phyloP scores from a whole-genome alignment of 768 basidiomycete genomes.

The Suillus hirtellus region DNA sequence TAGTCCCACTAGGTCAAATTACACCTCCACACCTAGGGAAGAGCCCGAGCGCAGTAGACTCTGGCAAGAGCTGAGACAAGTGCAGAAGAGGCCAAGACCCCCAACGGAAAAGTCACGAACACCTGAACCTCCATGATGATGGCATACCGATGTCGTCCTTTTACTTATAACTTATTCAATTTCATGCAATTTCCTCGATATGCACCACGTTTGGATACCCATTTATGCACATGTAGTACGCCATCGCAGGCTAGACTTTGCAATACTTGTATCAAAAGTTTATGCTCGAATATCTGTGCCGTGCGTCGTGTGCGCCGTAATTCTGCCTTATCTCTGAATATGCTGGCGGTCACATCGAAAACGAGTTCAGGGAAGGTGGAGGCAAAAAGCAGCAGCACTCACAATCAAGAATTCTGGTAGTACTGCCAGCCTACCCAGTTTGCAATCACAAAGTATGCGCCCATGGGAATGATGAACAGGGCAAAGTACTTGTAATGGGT shows the following conservation, averaged over 20 bases:
- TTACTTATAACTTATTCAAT: conserved; percentile 6
- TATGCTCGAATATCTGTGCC: conserved; percentile 15
- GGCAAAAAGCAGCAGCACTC: conserved; percentile 4
- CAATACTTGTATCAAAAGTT: conserved; percentile 2
- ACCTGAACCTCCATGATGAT: conserved; percentile 35
- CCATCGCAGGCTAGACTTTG: conserved; percentile 5
- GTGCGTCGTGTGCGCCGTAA: conserved; percentile 11
- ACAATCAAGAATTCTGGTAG: conserved; percentile 78
- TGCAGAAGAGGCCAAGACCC: conserved; percentile 47
- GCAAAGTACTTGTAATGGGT: conserved; percentile 89
- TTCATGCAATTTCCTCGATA: conserved; percentile 11
- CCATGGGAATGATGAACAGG: conserved; percentile 77
- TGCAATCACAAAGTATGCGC: conserved; percentile 89
- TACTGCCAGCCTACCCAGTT: conserved; percentile 99
- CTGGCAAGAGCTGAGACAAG: conserved; percentile 57
- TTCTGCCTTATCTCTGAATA: neutral
- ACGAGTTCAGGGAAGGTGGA: neutral
- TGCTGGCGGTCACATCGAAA: neutral
- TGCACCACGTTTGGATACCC: conserved; percentile 7
- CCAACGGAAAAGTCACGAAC: conserved; percentile 44
- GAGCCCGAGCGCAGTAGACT: conserved; percentile 46
- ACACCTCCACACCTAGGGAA: conserved; percentile 30
- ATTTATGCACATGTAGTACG: conserved; percentile 10
- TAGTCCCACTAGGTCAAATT: conserved; percentile 30
- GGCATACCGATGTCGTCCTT: neutral